Percentiles rank a stretch among this genome's conserved stretches.
Evolutionary conservation across 768 basidiomycete genomes (phyloP).

Genomic region (Mycena galopus): DNA sequence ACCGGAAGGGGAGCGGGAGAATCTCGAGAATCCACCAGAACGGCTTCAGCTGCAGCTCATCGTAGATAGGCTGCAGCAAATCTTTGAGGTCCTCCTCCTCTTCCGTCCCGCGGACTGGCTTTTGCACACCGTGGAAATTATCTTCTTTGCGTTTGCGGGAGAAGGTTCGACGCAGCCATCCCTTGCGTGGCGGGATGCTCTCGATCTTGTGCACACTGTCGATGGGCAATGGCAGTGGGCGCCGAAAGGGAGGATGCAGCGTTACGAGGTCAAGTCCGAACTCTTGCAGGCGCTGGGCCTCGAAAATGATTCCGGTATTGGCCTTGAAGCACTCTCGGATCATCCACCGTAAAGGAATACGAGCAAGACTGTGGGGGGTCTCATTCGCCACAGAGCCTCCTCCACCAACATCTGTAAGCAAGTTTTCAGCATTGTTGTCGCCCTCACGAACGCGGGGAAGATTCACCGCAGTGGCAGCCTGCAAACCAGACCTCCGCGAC

Average conservation of each 20-base stretch:
- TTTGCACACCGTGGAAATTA: neutral
- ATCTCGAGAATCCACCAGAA: conserved; percentile 81
- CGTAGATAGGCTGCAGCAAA: conserved; percentile 67
- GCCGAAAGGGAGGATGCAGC: conserved; percentile 52
- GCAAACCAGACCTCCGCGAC: conserved; percentile 81
- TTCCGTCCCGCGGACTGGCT: conserved; percentile 50
- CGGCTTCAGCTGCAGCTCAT: conserved; percentile 62
- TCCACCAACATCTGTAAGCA: conserved; percentile 64
- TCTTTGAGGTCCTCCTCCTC: conserved; percentile 77
- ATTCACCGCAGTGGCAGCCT: conserved; percentile 61
- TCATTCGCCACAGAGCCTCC: conserved; percentile 68
- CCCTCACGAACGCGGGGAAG: conserved; percentile 11
- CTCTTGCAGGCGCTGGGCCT: conserved; percentile 56
- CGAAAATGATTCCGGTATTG: conserved; percentile 73
- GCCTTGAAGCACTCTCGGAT: conserved; percentile 73
- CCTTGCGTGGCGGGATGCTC: neutral
- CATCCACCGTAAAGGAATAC: conserved; percentile 78
- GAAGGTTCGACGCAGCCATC: conserved; percentile 10
- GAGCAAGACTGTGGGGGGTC: conserved; percentile 60
- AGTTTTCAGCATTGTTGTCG: neutral
- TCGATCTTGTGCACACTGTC: conserved; percentile 34
- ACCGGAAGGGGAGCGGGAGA: conserved; percentile 57
- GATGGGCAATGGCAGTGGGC: conserved; percentile 50
- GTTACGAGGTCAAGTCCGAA: conserved; percentile 64
- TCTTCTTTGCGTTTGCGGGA: neutral